Percentiles rank a stretch among this genome's conserved stretches.
Conservation (phyloP, 179 eudicot genomes). For the Gypsophila paniculata region DNA sequence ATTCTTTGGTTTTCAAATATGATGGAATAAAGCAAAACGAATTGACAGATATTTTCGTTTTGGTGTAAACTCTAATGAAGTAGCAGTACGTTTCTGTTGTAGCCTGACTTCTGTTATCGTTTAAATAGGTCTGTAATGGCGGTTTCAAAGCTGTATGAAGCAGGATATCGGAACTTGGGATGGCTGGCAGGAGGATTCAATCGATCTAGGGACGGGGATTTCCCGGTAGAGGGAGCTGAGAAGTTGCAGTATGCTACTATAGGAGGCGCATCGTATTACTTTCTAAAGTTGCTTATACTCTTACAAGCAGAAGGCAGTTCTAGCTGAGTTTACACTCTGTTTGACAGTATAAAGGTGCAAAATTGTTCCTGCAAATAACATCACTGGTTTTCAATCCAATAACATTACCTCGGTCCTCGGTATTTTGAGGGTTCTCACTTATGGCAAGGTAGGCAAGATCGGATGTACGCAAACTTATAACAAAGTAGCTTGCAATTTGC, state of each 20-base stretch:
- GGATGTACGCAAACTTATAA: background rate
- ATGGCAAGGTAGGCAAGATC: background rate
- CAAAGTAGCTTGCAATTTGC: too few species aligned
- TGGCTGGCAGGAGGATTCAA: slow-evolving; percentile 89
- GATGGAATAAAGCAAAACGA: background rate
- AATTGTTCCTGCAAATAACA: slow-evolving; percentile 11
- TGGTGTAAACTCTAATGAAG: background rate
- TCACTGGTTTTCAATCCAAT: background rate
- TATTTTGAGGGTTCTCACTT: background rate
- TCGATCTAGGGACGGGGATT: slow-evolving; percentile 55
- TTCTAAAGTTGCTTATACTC: slow-evolving; percentile 54
- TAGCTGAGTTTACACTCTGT: slow-evolving; percentile 6
- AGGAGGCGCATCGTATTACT: slow-evolving; percentile 78
- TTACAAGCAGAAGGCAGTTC: slow-evolving; percentile 45
- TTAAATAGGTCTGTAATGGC: slow-evolving; percentile 68
- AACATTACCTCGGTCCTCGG: background rate
- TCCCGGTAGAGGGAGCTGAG: slow-evolving; percentile 66
- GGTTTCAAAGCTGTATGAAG: slow-evolving; percentile 53
- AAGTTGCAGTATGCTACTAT: slow-evolving; percentile 83
- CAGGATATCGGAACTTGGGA: slow-evolving; percentile 69
- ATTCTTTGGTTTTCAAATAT: background rate
- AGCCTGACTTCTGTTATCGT: background rate
- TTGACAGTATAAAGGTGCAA: background rate
- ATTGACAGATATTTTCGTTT: background rate
- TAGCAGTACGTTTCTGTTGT: background rate